Conservation (phyloP, 1,284 basidiomycete genomes). For the Trichosporon sp. region DNA sequence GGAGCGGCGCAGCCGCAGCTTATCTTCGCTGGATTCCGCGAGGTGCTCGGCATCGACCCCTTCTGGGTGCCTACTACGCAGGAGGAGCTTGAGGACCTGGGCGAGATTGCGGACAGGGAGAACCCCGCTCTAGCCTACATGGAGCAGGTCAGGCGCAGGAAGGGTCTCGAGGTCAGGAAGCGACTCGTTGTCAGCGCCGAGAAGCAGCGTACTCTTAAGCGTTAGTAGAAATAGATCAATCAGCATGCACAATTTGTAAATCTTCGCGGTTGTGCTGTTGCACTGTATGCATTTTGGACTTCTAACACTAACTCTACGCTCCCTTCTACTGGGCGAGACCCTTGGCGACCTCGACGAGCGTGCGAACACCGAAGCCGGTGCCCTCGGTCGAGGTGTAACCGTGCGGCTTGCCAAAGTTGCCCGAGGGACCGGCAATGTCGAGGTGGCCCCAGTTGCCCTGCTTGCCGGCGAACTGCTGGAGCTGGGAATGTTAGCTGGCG, state of each 20-base stretch:
- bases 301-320: background rate
- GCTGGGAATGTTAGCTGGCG: slow-evolving; percentile 9
- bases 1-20: slow-evolving; percentile 96
- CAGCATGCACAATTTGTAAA: too few relatives aligned
- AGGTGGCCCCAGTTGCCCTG: slow-evolving; percentile 35
- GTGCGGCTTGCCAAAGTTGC: slow-evolving; percentile 27
- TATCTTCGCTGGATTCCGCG: slow-evolving; percentile 85
- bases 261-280: too few relatives aligned
- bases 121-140: slow-evolving; percentile 96
- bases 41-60: slow-evolving; percentile 87
- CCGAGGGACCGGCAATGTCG: slow-evolving; percentile 32
- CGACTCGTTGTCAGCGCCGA: slow-evolving; percentile 93
- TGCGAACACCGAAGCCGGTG: slow-evolving; percentile 31
- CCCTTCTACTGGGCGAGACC: slow-evolving; percentile 1
- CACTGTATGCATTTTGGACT: slow-evolving; percentile 4
- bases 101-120: slow-evolving; percentile 89
- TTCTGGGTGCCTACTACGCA: slow-evolving; percentile 99
- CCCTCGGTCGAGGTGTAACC: slow-evolving; percentile 32
- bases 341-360: slow-evolving; percentile 33
- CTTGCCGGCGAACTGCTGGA: slow-evolving; percentile 32
- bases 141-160: slow-evolving; percentile 85
- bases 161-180: slow-evolving; percentile 91
- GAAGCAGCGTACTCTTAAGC: slow-evolving; percentile 94
- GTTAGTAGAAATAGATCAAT: slow-evolving; percentile 54
- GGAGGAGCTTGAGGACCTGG: slow-evolving; percentile 95